Conservation (phyloP, 108 stramenopile genomes). For the Stephanodiscus triporus region DNA sequence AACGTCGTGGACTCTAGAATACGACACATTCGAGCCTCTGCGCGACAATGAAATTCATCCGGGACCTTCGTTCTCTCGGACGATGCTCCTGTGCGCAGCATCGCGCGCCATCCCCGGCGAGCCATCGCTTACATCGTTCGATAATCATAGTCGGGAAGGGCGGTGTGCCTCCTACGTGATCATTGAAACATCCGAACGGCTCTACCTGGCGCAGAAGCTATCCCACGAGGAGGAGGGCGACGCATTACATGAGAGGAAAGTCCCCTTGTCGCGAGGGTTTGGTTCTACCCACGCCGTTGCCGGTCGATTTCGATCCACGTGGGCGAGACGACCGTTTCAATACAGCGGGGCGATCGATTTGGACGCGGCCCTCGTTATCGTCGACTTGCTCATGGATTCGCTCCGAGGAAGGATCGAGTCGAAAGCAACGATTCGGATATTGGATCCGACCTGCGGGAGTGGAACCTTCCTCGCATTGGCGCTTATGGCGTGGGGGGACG, state of each 20-base stretch:
- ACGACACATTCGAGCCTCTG: slow-evolving; percentile 43
- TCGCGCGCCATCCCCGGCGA: slow-evolving; percentile 51
- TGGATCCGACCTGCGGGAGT: slow-evolving; percentile 73
- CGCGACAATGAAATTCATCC: too few relatives aligned
- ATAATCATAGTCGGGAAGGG: slow-evolving; percentile 14
- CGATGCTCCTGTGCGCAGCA: slow-evolving; percentile 56
- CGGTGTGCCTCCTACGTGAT: slow-evolving; percentile 40
- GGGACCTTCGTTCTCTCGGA: slow-evolving; percentile 51
- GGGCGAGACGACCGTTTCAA: slow-evolving; percentile 70
- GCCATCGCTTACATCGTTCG: slow-evolving; percentile 39
- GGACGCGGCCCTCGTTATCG: slow-evolving; percentile 50
- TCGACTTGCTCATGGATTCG: slow-evolving; percentile 53
- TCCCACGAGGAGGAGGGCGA: not conserved
- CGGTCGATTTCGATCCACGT: slow-evolving; percentile 25
- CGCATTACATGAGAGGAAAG: not conserved
- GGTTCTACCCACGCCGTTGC: not conserved
- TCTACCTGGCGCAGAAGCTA: slow-evolving; percentile 21
- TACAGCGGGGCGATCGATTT: slow-evolving; percentile 75
- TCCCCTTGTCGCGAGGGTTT: not conserved
- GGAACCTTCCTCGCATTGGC: slow-evolving; percentile 72
- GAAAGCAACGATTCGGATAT: slow-evolving; percentile 22
- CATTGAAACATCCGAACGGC: slow-evolving; percentile 37
- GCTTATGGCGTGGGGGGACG: slow-evolving; percentile 29
- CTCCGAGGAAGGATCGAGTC: not conserved
- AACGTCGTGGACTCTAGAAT: slow-evolving; percentile 19